Evolutionary conservation across 345 rosid species (phyloP).

Genomic region (Citrus medica): DNA sequence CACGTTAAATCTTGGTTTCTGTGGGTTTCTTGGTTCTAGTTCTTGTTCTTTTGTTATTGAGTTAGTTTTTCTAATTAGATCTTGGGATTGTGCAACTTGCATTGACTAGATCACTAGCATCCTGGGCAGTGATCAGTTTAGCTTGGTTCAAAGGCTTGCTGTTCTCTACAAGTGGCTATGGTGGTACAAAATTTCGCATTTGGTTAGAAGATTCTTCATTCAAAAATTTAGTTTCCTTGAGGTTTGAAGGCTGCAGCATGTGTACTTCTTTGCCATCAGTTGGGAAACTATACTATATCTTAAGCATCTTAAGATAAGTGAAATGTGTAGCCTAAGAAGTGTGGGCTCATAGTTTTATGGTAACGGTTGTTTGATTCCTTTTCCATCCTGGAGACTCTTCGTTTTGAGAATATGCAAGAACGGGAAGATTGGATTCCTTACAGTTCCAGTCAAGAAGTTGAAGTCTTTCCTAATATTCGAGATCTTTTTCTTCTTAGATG

Average conservation of each 20-base stretch:
- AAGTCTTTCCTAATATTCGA: slow-evolving; percentile 25
- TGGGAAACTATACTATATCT: slow-evolving; percentile 4
- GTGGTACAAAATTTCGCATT: slow-evolving; percentile 21
- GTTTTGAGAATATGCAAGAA: slow-evolving; percentile 21
- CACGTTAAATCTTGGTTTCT: no score
- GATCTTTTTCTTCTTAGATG: slow-evolving; percentile 27
- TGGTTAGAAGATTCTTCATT: slow-evolving; percentile 20
- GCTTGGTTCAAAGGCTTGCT: no score
- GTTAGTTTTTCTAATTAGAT: no score
- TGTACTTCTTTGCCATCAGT: slow-evolving; percentile 6
- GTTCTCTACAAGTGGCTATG: no score
- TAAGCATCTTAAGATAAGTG: background rate
- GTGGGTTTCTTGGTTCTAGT: no score
- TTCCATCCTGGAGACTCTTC: slow-evolving; percentile 8
- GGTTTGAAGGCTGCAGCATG: background rate
- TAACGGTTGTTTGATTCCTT: background rate
- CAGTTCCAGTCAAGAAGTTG: background rate
- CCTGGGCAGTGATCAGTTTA: no score
- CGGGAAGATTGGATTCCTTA: slow-evolving; percentile 32
- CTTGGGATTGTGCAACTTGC: no score
- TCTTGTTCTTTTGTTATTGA: no score
- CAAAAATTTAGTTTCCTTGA: background rate
- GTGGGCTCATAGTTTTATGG: slow-evolving; percentile 14
- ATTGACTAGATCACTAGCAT: no score
- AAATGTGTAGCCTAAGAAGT: background rate